Evolutionary conservation across 2,329 filamentous ascomycete genomes (phyloP).

Genomic region (Epichloe baconii): DNA sequence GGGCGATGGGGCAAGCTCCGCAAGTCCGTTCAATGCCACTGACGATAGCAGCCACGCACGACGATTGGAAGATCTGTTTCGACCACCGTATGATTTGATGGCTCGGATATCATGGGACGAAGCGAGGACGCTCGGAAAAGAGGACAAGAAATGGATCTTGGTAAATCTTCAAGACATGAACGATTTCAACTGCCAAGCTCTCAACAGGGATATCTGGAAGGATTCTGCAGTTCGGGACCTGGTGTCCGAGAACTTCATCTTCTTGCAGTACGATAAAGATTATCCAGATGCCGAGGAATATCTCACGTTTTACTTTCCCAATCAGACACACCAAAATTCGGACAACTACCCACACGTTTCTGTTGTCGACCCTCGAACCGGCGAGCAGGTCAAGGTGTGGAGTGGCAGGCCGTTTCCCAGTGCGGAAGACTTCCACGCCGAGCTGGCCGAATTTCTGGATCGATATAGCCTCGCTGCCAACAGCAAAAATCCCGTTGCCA

Average conservation of each 20-base stretch:
- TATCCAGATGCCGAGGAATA: slow-evolving; percentile 69
- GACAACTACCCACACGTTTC: slow-evolving; percentile 92
- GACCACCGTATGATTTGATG: slow-evolving; percentile 87
- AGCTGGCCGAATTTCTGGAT: slow-evolving; percentile 92
- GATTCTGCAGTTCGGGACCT: slow-evolving; percentile 66
- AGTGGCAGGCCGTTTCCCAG: slow-evolving; percentile 68
- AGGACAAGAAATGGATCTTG: slow-evolving; percentile 83
- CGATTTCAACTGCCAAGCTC: slow-evolving; percentile 84
- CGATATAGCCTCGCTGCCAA: slow-evolving; percentile 80
- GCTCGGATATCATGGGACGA: slow-evolving; percentile 67
- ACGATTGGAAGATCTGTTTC: slow-evolving; percentile 80
- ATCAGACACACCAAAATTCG: slow-evolving; percentile 58
- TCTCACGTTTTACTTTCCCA: slow-evolving; percentile 75
- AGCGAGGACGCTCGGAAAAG: slow-evolving; percentile 74
- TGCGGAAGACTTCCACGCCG: slow-evolving; percentile 71
- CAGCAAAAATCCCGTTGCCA: slow-evolving; percentile 86
- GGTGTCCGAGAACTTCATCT: slow-evolving; percentile 84
- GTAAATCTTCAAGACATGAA: slow-evolving; percentile 91
- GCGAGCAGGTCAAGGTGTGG: slow-evolving; percentile 96
- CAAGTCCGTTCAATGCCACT: slow-evolving; percentile 11
- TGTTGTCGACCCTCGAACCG: slow-evolving; percentile 88
- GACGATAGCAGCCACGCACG: slow-evolving; percentile 54
- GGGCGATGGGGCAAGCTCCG: slow-evolving; percentile 15
- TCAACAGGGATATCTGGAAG: slow-evolving; percentile 96
- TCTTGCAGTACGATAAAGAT: slow-evolving; percentile 85